Evolutionary conservation across 2,329 filamentous ascomycete species (phyloP).

Genomic region (Talaromyces sp.): DNA sequence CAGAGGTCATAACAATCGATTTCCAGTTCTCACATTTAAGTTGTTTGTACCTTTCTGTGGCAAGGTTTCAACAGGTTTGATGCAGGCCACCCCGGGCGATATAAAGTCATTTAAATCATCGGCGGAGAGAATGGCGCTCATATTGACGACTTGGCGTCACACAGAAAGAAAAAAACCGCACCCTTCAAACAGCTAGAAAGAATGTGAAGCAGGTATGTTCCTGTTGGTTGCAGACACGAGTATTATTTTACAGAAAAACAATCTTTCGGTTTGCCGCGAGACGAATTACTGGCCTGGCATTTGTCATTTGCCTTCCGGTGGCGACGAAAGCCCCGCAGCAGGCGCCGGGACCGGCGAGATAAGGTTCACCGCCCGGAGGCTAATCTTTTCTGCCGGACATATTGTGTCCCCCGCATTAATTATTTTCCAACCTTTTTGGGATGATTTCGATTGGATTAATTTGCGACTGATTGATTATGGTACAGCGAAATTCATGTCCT

Average conservation of each 20-base stretch:
- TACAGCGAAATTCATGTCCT: too few relatives aligned
- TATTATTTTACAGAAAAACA: not conserved
- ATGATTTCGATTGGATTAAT: not conserved
- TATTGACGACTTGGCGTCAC: constrained; percentile 38
- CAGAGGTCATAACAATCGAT: not conserved
- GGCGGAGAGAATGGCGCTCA: constrained; percentile 95
- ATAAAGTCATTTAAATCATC: constrained; percentile 99
- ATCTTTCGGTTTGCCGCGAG: not conserved
- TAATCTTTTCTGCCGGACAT: not conserved
- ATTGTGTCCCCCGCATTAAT: not conserved
- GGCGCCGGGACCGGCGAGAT: not conserved
- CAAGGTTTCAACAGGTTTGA: constrained; percentile 92
- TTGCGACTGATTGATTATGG: not conserved
- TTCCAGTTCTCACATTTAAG: constrained; percentile 33
- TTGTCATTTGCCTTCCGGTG: not conserved
- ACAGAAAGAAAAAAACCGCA: not conserved
- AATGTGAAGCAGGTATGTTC: not conserved
- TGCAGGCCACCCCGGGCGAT: constrained; percentile 92
- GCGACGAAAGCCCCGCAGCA: not conserved
- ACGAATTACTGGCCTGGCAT: not conserved
- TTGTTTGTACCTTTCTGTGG: constrained; percentile 55
- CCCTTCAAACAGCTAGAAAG: not conserved
- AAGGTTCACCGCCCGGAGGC: constrained; percentile 8
- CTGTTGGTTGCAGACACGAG: not conserved
- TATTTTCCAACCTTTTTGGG: not conserved